These are phyloP conservation scores for Hyaloscypha variabilis DNA, from an alignment of 495 filamentous ascomycete species.

Conservation along the genomic window DNA sequence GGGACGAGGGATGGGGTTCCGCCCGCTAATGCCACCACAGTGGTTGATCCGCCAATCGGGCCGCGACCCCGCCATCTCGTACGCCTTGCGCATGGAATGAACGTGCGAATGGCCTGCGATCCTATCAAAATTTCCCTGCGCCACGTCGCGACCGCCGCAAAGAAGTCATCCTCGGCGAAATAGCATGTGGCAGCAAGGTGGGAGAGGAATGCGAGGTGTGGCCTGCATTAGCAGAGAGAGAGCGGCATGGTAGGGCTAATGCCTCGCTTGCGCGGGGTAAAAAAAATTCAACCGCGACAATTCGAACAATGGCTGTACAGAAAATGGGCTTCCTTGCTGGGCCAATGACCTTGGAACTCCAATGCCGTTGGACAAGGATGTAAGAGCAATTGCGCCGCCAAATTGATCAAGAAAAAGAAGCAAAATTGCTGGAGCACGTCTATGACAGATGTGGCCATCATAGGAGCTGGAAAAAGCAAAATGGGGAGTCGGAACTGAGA, in stretches of 20 bases:
- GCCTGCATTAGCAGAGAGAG: not conserved
- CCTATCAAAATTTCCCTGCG: not conserved
- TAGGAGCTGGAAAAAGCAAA: constrained; percentile 22
- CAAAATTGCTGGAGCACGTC: constrained; percentile 22
- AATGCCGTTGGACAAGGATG: constrained; percentile 9
- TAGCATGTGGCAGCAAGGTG: not conserved
- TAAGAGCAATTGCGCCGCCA: constrained; percentile 12
- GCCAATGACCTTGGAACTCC: constrained; percentile 12
- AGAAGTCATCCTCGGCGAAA: not conserved
- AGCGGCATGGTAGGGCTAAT: not conserved
- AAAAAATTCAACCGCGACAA: constrained; percentile 15
- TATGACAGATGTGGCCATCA: constrained; percentile 12
- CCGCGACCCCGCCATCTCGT: constrained; percentile 20
- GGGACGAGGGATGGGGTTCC: not conserved
- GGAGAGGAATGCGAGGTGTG: not conserved
- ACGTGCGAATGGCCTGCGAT: not conserved
- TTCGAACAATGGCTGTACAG: constrained; percentile 6
- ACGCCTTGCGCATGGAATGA: constrained; percentile 1
- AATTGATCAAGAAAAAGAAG: constrained; percentile 19
- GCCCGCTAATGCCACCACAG: constrained; percentile 14
- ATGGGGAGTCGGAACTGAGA: constrained; percentile 11
- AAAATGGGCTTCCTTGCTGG: constrained; percentile 10
- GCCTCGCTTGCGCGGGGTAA: constrained; percentile 29
- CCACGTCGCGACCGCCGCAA: not conserved
- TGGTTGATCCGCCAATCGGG: constrained; percentile 29